Evolutionary conservation across 2,329 filamentous ascomycete species (phyloP).

Genomic region (Exophiala viscosa): DNA sequence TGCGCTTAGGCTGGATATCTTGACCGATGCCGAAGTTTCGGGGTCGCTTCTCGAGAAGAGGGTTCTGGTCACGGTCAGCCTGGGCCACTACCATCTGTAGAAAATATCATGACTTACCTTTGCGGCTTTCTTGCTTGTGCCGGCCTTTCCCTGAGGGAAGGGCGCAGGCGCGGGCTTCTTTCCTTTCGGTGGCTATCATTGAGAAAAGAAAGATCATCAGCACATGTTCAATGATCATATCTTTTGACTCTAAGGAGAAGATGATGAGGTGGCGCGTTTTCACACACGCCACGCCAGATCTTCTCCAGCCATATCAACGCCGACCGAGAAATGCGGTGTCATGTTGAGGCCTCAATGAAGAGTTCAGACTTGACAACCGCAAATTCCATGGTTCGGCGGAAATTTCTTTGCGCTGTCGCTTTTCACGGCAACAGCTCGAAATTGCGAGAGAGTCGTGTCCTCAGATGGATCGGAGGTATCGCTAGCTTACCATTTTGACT

Average conservation of each 20-base stretch:
- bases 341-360: conserved; percentile 20
- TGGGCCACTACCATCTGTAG: not conserved
- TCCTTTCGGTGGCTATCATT: conserved; percentile 99
- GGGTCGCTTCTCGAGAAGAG: conserved; percentile 95
- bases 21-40: conserved; percentile 99
- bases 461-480: conserved; percentile 2
- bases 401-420: conserved; percentile 3
- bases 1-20: conserved; percentile 95
- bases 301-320: conserved; percentile 24
- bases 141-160: conserved; percentile 91
- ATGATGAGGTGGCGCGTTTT: conserved; percentile 7
- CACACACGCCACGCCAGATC: not conserved
- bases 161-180: conserved; percentile 98
- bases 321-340: conserved; percentile 4
- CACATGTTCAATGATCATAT: conserved; percentile 55
- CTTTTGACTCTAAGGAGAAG: conserved; percentile 81
- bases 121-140: conserved; percentile 79
- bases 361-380: conserved; percentile 14
- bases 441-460: not conserved
- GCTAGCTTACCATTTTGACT: conserved; percentile 25
- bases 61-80: conserved; percentile 64
- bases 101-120: conserved; percentile 62
- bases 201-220: conserved; percentile 98
- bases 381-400: conserved; percentile 13
- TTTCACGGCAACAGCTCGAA: not conserved